These are phyloP conservation scores for Lactarius trivialis DNA, from an alignment of 768 basidiomycete species.

Conservation along the genomic window DNA sequence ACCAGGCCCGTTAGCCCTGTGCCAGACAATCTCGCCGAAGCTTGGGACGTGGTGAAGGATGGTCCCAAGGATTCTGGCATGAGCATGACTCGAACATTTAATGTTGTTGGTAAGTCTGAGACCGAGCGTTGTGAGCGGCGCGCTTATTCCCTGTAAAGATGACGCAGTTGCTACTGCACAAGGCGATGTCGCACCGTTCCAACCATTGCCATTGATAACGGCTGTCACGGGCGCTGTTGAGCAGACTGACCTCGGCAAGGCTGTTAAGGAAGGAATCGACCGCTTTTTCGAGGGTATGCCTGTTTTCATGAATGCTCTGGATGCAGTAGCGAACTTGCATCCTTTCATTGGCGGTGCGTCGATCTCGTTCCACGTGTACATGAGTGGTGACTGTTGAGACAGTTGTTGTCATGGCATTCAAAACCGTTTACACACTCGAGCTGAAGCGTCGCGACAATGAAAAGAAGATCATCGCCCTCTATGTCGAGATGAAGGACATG, in stretches of 20 bases:
- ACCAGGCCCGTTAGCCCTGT: not conserved
- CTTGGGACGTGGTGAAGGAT: slow-evolving; percentile 1
- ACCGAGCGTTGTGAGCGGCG: rapidly evolving
- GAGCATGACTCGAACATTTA: not conserved
- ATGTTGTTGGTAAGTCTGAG: not conserved
- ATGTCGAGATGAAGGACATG: slow-evolving; percentile 45
- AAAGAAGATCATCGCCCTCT: slow-evolving; percentile 40
- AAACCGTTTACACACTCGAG: slow-evolving; percentile 43
- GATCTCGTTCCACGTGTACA: not conserved
- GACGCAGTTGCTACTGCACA: not conserved
- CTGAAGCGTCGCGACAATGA: slow-evolving; percentile 46
- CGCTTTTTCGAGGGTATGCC: slow-evolving; percentile 27
- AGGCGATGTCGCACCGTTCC: not conserved
- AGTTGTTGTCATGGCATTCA: slow-evolving; percentile 47
- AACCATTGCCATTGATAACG: slow-evolving; percentile 4
- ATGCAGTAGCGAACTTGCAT: slow-evolving; percentile 28
- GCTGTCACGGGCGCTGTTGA: not conserved
- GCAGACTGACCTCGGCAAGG: slow-evolving; percentile 1
- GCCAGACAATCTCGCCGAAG: not conserved
- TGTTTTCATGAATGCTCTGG: slow-evolving; percentile 26
- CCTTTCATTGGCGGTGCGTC: slow-evolving; percentile 27
- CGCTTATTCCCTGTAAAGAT: not conserved
- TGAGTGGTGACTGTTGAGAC: not conserved
- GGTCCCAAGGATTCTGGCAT: not conserved
- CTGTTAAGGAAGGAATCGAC: slow-evolving; percentile 23